phyloP scores from a whole-genome alignment of 495 filamentous ascomycete species.

The Usnea hakonensis region DNA sequence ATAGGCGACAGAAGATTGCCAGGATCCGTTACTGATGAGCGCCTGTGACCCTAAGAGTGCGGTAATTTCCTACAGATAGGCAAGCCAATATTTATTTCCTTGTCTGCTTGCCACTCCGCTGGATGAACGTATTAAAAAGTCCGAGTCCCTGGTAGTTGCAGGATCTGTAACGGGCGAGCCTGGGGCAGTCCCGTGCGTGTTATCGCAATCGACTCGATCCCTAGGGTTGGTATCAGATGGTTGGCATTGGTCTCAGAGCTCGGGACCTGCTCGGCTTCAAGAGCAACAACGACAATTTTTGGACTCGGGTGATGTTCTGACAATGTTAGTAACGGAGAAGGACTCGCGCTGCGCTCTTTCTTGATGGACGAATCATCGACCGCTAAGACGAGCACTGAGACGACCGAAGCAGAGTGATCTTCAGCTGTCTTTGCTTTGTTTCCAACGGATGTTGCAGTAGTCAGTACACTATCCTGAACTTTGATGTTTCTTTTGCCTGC shows the following conservation, averaged over 20 bases:
- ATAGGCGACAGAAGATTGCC: neutral
- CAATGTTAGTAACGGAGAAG: neutral
- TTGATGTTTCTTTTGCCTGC: neutral
- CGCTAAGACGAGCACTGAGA: neutral
- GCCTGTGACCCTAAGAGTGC: neutral
- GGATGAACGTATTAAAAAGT: neutral
- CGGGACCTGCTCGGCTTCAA: neutral
- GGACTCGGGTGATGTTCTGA: neutral
- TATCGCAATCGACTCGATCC: neutral
- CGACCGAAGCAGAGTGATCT: neutral
- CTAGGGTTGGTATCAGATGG: neutral
- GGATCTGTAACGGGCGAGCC: neutral
- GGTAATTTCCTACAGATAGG: neutral
- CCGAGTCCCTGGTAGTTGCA: neutral
- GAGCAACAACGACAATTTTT: neutral
- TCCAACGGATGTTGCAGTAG: neutral
- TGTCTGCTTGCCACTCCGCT: neutral
- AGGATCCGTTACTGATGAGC: neutral
- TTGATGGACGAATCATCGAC: neutral
- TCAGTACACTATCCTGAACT: neutral
- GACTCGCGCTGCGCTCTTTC: neutral
- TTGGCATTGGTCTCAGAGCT: neutral
- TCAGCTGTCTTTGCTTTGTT: neutral
- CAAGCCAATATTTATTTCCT: no score
- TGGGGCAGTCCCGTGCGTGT: neutral